phyloP scores from a whole-genome alignment of 2,329 filamentous ascomycete genomes.

The Ophiostoma angusticollis region DNA sequence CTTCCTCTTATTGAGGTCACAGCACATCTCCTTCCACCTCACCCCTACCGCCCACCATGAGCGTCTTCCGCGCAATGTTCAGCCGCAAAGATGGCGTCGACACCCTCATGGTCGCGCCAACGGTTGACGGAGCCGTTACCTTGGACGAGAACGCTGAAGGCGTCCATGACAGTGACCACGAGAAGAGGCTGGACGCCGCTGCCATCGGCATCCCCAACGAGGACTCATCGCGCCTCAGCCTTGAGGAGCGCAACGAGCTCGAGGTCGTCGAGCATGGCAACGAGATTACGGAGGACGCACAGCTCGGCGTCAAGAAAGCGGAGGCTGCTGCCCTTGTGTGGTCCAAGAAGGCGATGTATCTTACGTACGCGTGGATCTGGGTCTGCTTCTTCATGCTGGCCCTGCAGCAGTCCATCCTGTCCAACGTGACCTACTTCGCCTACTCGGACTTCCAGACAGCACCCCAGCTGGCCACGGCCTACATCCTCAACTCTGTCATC shows the following conservation, averaged over 20 bases:
- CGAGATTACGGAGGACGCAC: constrained; percentile 17
- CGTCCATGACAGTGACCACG: background rate
- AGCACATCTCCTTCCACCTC: background rate
- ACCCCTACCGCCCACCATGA: constrained; percentile 2
- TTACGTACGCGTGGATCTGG: constrained; percentile 23
- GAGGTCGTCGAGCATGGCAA: constrained; percentile 9
- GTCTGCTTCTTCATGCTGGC: constrained; percentile 27
- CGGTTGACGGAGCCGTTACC: background rate
- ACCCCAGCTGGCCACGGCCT: constrained; percentile 39
- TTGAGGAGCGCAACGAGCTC: constrained; percentile 11
- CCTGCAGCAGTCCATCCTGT: constrained; percentile 25
- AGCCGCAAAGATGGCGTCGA: constrained; percentile 4
- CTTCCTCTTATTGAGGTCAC: background rate
- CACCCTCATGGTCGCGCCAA: constrained; percentile 1
- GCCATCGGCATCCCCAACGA: background rate
- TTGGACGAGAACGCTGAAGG: background rate
- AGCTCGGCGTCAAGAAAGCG: constrained; percentile 35
- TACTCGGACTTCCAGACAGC: constrained; percentile 39
- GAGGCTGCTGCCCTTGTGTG: constrained; percentile 35
- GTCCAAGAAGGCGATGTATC: constrained; percentile 27
- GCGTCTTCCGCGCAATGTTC: constrained; percentile 6
- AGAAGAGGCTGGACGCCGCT: background rate
- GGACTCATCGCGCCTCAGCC: constrained; percentile 9
- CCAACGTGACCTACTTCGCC: constrained; percentile 32
- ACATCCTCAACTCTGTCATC: constrained; percentile 41